Conservation (phyloP, 352 stramenopile species). For the Phytophthora colocasiae region DNA sequence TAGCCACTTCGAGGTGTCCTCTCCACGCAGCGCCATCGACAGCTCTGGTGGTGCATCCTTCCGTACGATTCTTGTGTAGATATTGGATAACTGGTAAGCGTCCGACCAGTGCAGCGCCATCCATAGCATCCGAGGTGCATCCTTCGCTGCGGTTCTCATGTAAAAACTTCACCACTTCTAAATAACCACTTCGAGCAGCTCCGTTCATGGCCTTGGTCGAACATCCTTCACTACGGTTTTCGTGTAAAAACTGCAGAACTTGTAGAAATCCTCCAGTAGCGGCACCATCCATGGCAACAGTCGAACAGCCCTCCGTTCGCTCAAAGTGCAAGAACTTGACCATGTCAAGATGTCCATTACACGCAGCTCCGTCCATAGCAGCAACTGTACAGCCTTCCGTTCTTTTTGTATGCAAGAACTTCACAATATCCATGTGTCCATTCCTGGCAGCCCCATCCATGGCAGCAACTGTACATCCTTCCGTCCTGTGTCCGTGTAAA, state of each 20-base stretch:
- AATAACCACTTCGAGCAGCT: slow-evolving; percentile 36
- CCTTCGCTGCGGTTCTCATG: slow-evolving; percentile 39
- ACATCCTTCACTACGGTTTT: slow-evolving; percentile 37
- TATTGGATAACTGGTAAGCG: slow-evolving; percentile 40
- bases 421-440: slow-evolving; percentile 42
- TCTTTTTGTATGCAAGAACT: slow-evolving; percentile 36
- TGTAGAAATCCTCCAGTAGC: slow-evolving; percentile 37
- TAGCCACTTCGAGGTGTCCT: slow-evolving; percentile 45
- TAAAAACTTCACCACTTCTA: slow-evolving; percentile 40
- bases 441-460: slow-evolving; percentile 50
- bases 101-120: slow-evolving; percentile 45
- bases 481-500: slow-evolving; percentile 27
- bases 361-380: slow-evolving; percentile 39
- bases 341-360: slow-evolving; percentile 31
- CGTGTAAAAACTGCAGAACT: slow-evolving; percentile 42
- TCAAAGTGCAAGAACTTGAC: slow-evolving; percentile 40
- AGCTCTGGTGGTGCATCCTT: slow-evolving; percentile 42
- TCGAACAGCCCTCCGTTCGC: slow-evolving; percentile 37
- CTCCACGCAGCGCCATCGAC: slow-evolving; percentile 42
- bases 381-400: slow-evolving; percentile 37
- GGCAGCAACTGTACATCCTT: slow-evolving; percentile 45
- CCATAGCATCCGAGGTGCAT: slow-evolving; percentile 45
- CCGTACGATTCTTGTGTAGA: slow-evolving; percentile 38
- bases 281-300: slow-evolving; percentile 45
- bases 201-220: slow-evolving; percentile 45